phyloP scores from a whole-genome alignment of 2,329 filamentous ascomycete genomes.

The Zasmidium angulare region DNA sequence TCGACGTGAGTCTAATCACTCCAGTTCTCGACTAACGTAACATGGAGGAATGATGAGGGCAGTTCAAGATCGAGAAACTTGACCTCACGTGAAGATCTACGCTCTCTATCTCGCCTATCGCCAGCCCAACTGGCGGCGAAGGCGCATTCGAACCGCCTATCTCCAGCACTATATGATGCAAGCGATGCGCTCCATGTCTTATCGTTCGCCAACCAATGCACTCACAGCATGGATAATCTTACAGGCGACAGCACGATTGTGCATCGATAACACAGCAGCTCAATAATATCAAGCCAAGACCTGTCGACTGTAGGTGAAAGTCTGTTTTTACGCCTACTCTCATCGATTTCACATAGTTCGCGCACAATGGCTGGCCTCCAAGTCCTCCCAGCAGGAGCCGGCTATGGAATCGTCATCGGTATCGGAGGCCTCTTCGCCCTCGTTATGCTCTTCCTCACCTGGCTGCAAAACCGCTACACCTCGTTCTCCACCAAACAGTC shows the following conservation, averaged over 20 bases:
- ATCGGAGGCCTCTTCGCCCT: constrained; percentile 69
- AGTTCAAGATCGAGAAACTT: too few species aligned
- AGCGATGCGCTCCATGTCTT: neutral
- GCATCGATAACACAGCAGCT: neutral
- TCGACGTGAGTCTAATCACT: too few species aligned
- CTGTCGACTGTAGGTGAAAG: neutral
- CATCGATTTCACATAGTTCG: neutral
- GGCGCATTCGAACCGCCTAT: neutral
- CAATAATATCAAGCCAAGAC: neutral
- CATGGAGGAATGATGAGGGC: too few species aligned
- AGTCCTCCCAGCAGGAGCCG: constrained; percentile 20
- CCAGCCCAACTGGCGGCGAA: neutral
- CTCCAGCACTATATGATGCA: neutral
- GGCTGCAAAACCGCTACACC: constrained; percentile 44
- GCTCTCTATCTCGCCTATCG: neutral
- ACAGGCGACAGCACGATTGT: neutral
- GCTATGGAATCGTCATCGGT: constrained; percentile 66
- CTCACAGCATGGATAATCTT: neutral
- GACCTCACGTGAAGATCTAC: neutral
- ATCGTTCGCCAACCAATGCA: neutral
- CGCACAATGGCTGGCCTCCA: constrained; percentile 11
- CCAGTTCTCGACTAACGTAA: too few species aligned
- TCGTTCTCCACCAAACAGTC: constrained; percentile 28
- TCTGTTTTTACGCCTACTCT: neutral
- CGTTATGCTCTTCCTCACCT: constrained; percentile 35